Percentiles rank a stretch among this genome's conserved stretches.
phyloP scores from a whole-genome alignment of 106 monocot species.

The Hemerocallis citrina region DNA sequence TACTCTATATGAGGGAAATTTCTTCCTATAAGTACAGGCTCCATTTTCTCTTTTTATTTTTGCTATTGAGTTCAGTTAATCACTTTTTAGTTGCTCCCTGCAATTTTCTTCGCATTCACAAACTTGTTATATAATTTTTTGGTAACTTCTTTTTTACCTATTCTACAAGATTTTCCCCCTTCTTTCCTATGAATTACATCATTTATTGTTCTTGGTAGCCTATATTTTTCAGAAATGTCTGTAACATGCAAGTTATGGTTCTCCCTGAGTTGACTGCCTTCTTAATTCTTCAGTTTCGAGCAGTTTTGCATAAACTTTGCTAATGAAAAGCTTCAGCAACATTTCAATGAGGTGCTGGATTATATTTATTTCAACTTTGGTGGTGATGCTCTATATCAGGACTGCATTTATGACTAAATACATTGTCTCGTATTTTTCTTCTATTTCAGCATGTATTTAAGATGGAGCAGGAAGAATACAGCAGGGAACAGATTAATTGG shows the following conservation, averaged over 20 bases:
- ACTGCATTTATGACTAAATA: no score
- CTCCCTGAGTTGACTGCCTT: conserved; percentile 7
- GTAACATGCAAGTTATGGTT: not conserved
- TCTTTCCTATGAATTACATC: not conserved
- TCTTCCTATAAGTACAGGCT: no score
- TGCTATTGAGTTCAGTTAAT: not conserved
- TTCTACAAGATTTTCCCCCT: not conserved
- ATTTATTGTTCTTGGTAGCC: not conserved
- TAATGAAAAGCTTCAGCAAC: conserved; percentile 96
- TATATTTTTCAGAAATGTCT: not conserved
- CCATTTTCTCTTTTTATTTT: no score
- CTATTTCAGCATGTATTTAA: conserved; percentile 95
- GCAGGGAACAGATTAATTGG: conserved; percentile 80
- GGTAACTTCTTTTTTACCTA: not conserved
- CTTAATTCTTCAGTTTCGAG: conserved; percentile 62
- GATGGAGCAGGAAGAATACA: conserved; percentile 96
- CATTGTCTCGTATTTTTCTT: conserved; percentile 1
- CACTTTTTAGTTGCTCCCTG: not conserved
- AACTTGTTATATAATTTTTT: not conserved
- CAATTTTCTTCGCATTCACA: not conserved
- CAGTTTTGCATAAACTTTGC: conserved; percentile 98
- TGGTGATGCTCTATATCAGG: not conserved
- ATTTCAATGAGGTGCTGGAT: conserved; percentile 79
- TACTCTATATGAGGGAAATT: no score
- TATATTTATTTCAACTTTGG: not conserved